Conservation (phyloP, 176 grass and related monocot genomes). For the Carex myosuroides region DNA sequence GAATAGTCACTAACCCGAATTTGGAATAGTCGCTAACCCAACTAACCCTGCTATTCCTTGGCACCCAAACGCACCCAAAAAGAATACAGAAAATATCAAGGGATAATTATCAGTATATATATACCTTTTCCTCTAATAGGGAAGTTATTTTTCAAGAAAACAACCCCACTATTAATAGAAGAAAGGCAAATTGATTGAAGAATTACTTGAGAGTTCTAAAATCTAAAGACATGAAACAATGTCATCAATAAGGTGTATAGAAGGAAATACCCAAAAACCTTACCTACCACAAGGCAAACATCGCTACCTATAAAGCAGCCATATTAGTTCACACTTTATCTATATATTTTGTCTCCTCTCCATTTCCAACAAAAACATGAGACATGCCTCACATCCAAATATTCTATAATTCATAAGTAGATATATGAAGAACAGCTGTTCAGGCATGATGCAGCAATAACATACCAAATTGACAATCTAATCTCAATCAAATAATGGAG, state of each 20-base stretch:
- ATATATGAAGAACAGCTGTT: not conserved
- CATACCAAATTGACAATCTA: not conserved
- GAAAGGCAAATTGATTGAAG: not conserved
- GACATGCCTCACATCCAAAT: not conserved
- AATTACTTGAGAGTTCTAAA: not conserved
- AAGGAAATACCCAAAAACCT: slow-evolving; percentile 10
- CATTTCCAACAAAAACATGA: not conserved
- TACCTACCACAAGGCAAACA: slow-evolving; percentile 13
- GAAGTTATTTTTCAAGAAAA: not conserved
- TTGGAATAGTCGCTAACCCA: too few relatives aligned
- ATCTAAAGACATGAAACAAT: not conserved
- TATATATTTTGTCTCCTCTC: not conserved
- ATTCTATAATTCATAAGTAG: not conserved
- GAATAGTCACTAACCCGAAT: too few relatives aligned
- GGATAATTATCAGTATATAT: not conserved
- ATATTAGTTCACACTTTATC: not conserved
- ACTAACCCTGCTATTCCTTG: too few relatives aligned
- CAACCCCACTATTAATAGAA: not conserved
- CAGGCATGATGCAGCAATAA: not conserved
- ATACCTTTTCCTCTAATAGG: not conserved
- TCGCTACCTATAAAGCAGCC: not conserved
- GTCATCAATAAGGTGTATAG: not conserved
- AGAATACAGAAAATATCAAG: not conserved
- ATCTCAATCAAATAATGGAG: not conserved
- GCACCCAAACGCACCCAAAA: not conserved